A percentile compares a stretch with the other conserved stretches of the same genome.
Evolutionary conservation across 805 yeast species (phyloP).

Genomic region (Scheffersomyces lignosus): DNA sequence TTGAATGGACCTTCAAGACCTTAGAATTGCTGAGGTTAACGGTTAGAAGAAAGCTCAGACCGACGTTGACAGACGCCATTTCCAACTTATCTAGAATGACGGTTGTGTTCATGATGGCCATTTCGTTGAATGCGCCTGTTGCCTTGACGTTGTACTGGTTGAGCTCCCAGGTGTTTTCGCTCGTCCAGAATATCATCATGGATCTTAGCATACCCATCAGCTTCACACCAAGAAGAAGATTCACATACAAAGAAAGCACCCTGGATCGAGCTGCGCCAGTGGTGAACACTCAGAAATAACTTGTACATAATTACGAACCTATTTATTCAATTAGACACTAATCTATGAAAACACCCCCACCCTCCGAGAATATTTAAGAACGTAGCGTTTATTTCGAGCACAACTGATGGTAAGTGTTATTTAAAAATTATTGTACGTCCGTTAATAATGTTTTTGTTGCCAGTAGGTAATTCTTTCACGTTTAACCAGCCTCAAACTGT

Average conservation of each 20-base stretch:
- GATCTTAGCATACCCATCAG: conserved; percentile 65
- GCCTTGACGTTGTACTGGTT: conserved; percentile 89
- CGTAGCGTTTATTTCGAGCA: no score
- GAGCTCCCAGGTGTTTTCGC: conserved; percentile 75
- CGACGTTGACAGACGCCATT: conserved; percentile 62
- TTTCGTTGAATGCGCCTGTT: conserved; percentile 82
- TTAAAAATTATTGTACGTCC: no score
- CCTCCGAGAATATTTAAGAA: no score
- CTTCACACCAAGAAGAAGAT: conserved; percentile 44
- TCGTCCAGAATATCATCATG: conserved; percentile 70
- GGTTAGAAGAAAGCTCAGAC: conserved; percentile 46
- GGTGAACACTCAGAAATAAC: conserved; percentile 1
- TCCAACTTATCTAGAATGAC: conserved; percentile 73
- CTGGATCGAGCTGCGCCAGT: conserved; percentile 5
- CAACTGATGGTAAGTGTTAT: no score
- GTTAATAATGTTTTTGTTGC: no score
- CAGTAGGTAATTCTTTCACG: no score
- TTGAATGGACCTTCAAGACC: conserved; percentile 79
- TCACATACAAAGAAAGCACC: conserved; percentile 15
- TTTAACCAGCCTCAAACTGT: no score
- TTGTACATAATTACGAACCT: conserved; percentile 1
- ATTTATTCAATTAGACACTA: not conserved
- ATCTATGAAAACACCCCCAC: no score
- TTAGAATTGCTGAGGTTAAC: conserved; percentile 48
- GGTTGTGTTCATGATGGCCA: conserved; percentile 76